Conservation (phyloP, 495 filamentous ascomycete genomes). For the Elasticomyces elasticus region DNA sequence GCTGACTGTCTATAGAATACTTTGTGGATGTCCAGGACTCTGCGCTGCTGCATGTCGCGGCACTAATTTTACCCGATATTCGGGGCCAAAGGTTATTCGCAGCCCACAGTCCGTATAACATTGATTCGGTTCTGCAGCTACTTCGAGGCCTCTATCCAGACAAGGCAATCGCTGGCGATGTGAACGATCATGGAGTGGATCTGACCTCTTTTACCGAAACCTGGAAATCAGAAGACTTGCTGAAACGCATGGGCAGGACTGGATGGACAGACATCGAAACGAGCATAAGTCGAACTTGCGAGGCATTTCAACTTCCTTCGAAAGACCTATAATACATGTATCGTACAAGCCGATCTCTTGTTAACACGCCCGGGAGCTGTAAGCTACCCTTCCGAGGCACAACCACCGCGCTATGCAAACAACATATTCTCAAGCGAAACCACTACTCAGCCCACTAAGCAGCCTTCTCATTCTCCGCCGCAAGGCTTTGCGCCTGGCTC, state of each 20-base stretch:
- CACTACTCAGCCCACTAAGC: neutral
- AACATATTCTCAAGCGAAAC: neutral
- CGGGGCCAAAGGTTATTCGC: conserved; percentile 41
- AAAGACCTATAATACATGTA: neutral
- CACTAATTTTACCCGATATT: conserved; percentile 34
- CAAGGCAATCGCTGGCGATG: conserved; percentile 23
- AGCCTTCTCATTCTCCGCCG: conserved; percentile 17
- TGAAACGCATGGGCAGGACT: conserved; percentile 26
- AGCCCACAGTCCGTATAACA: conserved; percentile 31
- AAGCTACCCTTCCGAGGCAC: neutral
- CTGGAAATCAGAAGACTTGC: conserved; percentile 23
- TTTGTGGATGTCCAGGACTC: conserved; percentile 42
- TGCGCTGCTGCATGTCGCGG: conserved; percentile 40
- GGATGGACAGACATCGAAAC: conserved; percentile 21
- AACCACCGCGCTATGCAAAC: neutral
- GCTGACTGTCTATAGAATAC: conserved; percentile 4
- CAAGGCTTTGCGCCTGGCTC: conserved; percentile 20
- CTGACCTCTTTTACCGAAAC: conserved; percentile 25
- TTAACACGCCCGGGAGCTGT: too few relatives aligned
- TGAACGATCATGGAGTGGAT: conserved; percentile 17
- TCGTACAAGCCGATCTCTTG: neutral
- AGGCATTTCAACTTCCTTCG: too few relatives aligned
- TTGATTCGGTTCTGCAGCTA: conserved; percentile 30
- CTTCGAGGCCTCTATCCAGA: conserved; percentile 29
- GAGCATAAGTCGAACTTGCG: conserved; percentile 11